Conservation (phyloP, 2,329 filamentous ascomycete species). For the Aspergillus carbonarius region DNA sequence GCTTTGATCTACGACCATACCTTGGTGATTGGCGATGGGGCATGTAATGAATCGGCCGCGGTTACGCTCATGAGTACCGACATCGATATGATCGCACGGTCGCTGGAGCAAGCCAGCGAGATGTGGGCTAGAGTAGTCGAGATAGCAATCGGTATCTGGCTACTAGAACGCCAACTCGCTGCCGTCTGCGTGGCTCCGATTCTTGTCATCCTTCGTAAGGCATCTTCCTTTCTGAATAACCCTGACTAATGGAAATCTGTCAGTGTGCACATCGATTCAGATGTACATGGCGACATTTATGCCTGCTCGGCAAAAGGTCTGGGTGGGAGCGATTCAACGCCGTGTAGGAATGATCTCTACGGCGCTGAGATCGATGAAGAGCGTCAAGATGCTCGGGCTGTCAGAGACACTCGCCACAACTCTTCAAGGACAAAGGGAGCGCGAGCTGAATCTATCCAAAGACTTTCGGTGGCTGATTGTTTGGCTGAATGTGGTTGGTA, state of each 20-base stretch:
- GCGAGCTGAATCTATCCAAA: not conserved
- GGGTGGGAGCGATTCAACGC: not conserved
- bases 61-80: constrained; percentile 8
- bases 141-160: constrained; percentile 3
- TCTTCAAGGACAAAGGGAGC: not conserved
- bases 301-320: constrained; percentile 1
- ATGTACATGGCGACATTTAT: constrained; percentile 4
- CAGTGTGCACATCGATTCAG: constrained; percentile 3
- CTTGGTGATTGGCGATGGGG: not conserved
- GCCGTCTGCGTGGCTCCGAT: not conserved
- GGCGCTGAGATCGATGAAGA: constrained; percentile 3
- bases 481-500: constrained; percentile 6
- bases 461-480: constrained; percentile 5
- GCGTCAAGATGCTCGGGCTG: constrained; percentile 2
- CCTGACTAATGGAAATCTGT: not conserved
- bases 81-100: constrained; percentile 4
- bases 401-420: not conserved
- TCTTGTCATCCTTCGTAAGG: not conserved
- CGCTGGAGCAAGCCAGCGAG: not conserved
- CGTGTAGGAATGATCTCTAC: not conserved
- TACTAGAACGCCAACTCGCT: constrained; percentile 6
- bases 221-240: not conserved
- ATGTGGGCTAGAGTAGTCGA: constrained; percentile 7
- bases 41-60: not conserved
- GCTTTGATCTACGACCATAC: constrained; percentile 3